Evolutionary conservation across 1,284 basidiomycete genomes (phyloP).

Genomic region (Puccinia hordei): DNA sequence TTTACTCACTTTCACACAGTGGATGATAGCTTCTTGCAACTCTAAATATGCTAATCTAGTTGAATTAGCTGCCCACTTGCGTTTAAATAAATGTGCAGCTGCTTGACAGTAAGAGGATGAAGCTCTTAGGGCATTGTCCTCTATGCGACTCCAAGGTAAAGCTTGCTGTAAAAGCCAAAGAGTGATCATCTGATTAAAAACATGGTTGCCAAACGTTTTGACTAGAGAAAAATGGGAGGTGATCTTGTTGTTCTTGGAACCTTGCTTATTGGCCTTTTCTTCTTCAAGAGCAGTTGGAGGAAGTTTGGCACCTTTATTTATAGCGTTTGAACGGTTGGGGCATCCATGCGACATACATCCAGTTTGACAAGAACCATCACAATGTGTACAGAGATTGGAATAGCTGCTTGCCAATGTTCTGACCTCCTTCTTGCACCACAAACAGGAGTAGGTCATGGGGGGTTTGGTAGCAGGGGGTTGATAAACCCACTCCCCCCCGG

Average conservation of each 20-base stretch:
- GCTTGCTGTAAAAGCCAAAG: conserved; percentile 10
- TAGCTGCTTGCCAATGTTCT: neutral
- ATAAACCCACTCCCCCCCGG: too few species aligned
- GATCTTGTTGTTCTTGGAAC: neutral
- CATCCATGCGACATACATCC: conserved; percentile 4
- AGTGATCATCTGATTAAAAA: conserved; percentile 1
- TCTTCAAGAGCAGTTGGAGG: neutral
- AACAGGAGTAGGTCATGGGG: neutral
- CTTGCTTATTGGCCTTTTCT: neutral
- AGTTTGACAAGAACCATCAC: conserved; percentile 12
- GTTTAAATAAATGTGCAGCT: neutral
- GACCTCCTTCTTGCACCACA: conserved; percentile 2
- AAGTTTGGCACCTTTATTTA: neutral
- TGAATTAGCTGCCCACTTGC: neutral
- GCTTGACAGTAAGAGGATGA: neutral
- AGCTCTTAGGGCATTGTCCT: neutral
- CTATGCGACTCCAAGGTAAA: conserved; percentile 1
- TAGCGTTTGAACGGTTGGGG: neutral
- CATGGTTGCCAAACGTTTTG: neutral
- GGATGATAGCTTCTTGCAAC: neutral
- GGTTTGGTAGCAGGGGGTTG: too few species aligned
- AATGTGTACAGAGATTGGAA: conserved; percentile 10
- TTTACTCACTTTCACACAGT: neutral
- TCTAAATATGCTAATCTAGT: neutral
- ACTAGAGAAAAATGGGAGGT: neutral